These are phyloP conservation scores for Jaltomata sinuosa DNA, from an alignment of 257 asterid species.

Conservation along the genomic window DNA sequence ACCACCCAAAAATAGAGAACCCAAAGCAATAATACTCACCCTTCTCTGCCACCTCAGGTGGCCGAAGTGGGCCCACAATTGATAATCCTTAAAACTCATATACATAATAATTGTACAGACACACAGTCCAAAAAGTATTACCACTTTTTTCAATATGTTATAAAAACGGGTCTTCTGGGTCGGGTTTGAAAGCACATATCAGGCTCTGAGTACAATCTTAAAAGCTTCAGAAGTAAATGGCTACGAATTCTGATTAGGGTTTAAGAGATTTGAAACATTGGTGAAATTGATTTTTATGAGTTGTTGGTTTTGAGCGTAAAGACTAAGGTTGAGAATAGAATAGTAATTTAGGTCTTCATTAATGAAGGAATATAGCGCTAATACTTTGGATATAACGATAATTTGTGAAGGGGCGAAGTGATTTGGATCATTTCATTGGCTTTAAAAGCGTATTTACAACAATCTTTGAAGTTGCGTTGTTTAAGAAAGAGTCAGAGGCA, in stretches of 20 bases:
- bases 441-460: slow-evolving; percentile 29
- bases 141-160: too few relatives aligned
- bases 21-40: slow-evolving; percentile 42
- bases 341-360: slow-evolving; percentile 27
- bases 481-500: neutral
- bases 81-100: slow-evolving; percentile 36
- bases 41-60: slow-evolving; percentile 38
- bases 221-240: slow-evolving; percentile 39
- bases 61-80: slow-evolving; percentile 23
- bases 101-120: slow-evolving; percentile 49
- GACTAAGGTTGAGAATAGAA: slow-evolving; percentile 35
- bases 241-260: slow-evolving; percentile 31
- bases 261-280: slow-evolving; percentile 16
- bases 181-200: slow-evolving; percentile 19
- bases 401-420: slow-evolving; percentile 27
- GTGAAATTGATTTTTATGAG: slow-evolving; percentile 16
- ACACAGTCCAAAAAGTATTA: slow-evolving; percentile 68
- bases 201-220: slow-evolving; percentile 23
- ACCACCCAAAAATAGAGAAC: slow-evolving; percentile 30
- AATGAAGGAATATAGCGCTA: slow-evolving; percentile 23
- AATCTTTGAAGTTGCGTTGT: slow-evolving; percentile 25
- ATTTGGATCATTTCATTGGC: slow-evolving; percentile 31
- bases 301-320: slow-evolving; percentile 18
- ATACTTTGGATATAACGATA: slow-evolving; percentile 29
- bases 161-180: neutral